A percentile compares a stretch with the other conserved stretches of the same genome.
Conservation (phyloP, 257 asterid species). For the Haberlea rhodopensis region DNA sequence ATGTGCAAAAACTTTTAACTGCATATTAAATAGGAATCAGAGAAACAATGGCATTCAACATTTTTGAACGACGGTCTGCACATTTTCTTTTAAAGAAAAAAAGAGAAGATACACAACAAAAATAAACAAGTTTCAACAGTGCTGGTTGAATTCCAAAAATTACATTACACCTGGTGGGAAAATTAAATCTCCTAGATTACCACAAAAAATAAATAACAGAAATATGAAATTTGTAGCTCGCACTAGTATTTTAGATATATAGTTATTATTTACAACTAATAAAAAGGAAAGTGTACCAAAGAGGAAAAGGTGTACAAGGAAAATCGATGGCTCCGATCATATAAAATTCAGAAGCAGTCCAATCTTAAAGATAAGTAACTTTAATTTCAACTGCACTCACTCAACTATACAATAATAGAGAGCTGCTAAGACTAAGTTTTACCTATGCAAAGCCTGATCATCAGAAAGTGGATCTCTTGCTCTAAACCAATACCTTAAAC, state of each 20-base stretch:
- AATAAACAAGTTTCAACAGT: not conserved
- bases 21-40: slow-evolving; percentile 3
- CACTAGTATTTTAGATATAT: too few species aligned
- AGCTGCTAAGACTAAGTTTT: slow-evolving; percentile 26
- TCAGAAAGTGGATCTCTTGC: slow-evolving; percentile 88
- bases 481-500: slow-evolving; percentile 93
- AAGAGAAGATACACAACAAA: not conserved
- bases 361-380: slow-evolving; percentile 16
- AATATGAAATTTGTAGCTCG: not conserved
- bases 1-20: not conserved
- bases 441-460: slow-evolving; percentile 94
- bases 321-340: slow-evolving; percentile 3
- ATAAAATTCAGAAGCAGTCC: slow-evolving; percentile 10
- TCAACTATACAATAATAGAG: slow-evolving; percentile 13
- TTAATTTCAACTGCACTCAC: slow-evolving; percentile 13
- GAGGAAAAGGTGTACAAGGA: not conserved
- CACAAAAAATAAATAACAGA: not conserved
- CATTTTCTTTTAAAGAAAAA: not conserved
- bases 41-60: not conserved
- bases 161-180: not conserved
- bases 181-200: not conserved
- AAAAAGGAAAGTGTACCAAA: too few species aligned
- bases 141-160: slow-evolving; percentile 17
- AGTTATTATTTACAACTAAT: too few species aligned
- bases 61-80: slow-evolving; percentile 10